Conservation (phyloP, 305 asterid genomes). For the Andrographis paniculata region DNA sequence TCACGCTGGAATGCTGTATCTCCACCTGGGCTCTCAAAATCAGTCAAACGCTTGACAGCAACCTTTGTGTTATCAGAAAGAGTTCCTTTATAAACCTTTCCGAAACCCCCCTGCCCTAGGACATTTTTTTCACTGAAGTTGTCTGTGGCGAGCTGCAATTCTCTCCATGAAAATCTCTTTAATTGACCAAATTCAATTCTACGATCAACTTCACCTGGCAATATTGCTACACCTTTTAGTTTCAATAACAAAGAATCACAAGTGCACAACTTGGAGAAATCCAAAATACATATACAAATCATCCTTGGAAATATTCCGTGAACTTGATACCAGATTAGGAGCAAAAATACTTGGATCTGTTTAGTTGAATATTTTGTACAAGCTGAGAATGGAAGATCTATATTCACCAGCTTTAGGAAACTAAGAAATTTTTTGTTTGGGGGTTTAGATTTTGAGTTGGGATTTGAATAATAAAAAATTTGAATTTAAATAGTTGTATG, state of each 20-base stretch:
- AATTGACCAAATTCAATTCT: conserved; percentile 62
- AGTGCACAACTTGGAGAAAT: neutral
- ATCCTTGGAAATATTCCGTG: too few relatives aligned
- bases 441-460: too few relatives aligned
- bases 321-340: too few relatives aligned
- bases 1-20: conserved; percentile 71
- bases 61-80: conserved; percentile 52
- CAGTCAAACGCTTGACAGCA: conserved; percentile 57
- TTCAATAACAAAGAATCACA: neutral
- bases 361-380: too few relatives aligned
- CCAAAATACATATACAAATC: too few relatives aligned
- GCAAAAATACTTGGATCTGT: too few relatives aligned
- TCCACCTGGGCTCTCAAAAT: conserved; percentile 67
- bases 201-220: conserved; percentile 52
- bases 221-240: too few relatives aligned
- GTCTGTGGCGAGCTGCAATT: conserved; percentile 56
- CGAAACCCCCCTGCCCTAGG: conserved; percentile 66
- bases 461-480: too few relatives aligned
- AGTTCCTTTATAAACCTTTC: conserved; percentile 25
- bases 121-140: conserved; percentile 53
- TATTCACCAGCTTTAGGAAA: too few relatives aligned
- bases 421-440: too few relatives aligned
- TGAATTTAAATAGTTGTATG: too few relatives aligned
- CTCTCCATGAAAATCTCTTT: conserved; percentile 70
- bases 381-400: too few relatives aligned